Conservation (phyloP, 2,329 filamentous ascomycete species). For the Alternaria ethzedia region DNA sequence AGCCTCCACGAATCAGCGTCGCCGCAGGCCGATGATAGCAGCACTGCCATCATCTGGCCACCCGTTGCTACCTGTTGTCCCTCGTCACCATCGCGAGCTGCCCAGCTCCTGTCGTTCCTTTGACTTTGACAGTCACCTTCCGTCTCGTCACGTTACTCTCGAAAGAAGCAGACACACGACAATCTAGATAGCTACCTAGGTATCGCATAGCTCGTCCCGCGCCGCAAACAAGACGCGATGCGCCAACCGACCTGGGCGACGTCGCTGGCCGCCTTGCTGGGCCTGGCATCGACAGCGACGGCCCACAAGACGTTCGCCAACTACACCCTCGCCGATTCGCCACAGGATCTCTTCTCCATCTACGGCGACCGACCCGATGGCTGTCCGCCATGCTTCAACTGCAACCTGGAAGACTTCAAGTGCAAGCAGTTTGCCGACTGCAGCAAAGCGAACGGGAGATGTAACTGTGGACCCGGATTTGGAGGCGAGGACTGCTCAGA, state of each 20-base stretch:
- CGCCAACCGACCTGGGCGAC: conserved; percentile 41
- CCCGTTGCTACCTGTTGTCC: conserved; percentile 4
- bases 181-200: conserved; percentile 5
- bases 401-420: conserved; percentile 87
- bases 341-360: conserved; percentile 65
- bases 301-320: conserved; percentile 45
- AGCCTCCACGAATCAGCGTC: conserved; percentile 27
- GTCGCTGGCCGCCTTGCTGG: conserved; percentile 38
- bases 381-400: conserved; percentile 96
- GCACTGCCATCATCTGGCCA: conserved; percentile 18
- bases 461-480: conserved; percentile 88
- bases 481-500: conserved; percentile 92
- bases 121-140: conserved; percentile 8
- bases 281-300: conserved; percentile 25
- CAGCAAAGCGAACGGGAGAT: conserved; percentile 90
- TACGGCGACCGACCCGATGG: conserved; percentile 76
- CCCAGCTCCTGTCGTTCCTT: conserved; percentile 20
- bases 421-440: conserved; percentile 92
- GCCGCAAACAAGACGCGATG: conserved; percentile 41
- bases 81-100: conserved; percentile 15
- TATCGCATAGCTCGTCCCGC: conserved; percentile 25
- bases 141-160: background rate
- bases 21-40: conserved; percentile 32
- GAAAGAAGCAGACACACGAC: conserved; percentile 2
- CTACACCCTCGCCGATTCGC: conserved; percentile 61